Evolutionary conservation across 495 filamentous ascomycete species (phyloP).

Genomic region (Penicillium psychrofluorescens): DNA sequence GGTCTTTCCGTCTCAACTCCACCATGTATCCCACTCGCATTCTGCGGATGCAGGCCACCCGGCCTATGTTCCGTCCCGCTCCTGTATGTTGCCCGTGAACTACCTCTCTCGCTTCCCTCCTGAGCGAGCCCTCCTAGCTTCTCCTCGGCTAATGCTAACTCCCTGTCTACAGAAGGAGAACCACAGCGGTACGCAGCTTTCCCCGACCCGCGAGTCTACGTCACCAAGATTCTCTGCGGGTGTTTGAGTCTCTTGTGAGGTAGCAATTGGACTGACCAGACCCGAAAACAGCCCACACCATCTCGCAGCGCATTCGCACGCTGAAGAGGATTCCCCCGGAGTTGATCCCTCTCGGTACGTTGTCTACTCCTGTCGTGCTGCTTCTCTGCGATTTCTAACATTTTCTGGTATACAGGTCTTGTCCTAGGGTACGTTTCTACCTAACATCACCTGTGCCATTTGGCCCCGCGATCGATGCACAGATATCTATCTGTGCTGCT

Average conservation of each 20-base stretch:
- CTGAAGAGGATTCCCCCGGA: slow-evolving; percentile 87
- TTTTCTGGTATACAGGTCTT: slow-evolving; percentile 49
- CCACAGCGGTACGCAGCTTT: slow-evolving; percentile 61
- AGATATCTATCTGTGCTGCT: slow-evolving; percentile 4
- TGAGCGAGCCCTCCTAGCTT: neutral
- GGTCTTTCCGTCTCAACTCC: slow-evolving; percentile 8
- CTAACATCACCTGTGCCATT: slow-evolving; percentile 7
- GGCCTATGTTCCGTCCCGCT: slow-evolving; percentile 64
- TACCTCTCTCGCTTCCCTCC: too few species aligned
- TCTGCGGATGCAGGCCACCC: slow-evolving; percentile 47
- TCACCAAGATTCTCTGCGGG: too few species aligned
- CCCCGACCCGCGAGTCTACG: too few species aligned
- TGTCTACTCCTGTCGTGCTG: neutral
- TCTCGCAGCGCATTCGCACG: slow-evolving; percentile 87
- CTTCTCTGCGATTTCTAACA: slow-evolving; percentile 10
- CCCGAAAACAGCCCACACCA: slow-evolving; percentile 70
- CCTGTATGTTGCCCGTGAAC: slow-evolving; percentile 57
- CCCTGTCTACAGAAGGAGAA: slow-evolving; percentile 61
- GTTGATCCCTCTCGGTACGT: slow-evolving; percentile 88
- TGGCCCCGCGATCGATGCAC: slow-evolving; percentile 9
- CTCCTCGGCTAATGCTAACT: slow-evolving; percentile 27
- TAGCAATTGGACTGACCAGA: slow-evolving; percentile 21
- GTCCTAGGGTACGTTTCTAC: slow-evolving; percentile 61
- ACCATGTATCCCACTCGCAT: slow-evolving; percentile 63
- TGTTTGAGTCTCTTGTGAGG: neutral